These are phyloP conservation scores for Microcyclospora tardicrescens DNA, from an alignment of 2,329 filamentous ascomycete species.

Conservation along the genomic window DNA sequence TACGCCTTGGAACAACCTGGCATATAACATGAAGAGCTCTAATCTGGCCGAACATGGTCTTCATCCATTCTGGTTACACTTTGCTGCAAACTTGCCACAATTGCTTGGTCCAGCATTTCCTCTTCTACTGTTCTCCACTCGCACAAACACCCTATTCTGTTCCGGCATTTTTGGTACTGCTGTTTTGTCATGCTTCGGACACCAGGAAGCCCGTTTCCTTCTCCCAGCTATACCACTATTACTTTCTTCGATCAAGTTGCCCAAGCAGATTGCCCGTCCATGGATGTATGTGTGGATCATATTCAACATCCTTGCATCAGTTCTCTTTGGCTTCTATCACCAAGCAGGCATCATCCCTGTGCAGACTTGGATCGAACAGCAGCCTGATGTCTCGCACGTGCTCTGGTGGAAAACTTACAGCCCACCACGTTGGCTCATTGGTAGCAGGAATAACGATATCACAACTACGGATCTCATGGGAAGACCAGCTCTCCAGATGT, in stretches of 20 bases:
- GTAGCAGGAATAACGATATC: constrained; percentile 61
- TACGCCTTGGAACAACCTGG: constrained; percentile 40
- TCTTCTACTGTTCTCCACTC: constrained; percentile 35
- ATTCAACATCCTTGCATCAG: constrained; percentile 39
- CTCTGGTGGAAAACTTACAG: constrained; percentile 83
- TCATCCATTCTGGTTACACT: constrained; percentile 41
- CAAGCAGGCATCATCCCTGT: constrained; percentile 66
- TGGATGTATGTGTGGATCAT: constrained; percentile 45
- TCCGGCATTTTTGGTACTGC: constrained; percentile 62
- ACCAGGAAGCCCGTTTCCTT: constrained; percentile 70
- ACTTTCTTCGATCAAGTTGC: constrained; percentile 57
- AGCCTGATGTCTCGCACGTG: constrained; percentile 52
- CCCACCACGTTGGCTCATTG: constrained; percentile 66
- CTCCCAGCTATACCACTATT: constrained; percentile 65
- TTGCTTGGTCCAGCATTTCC: constrained; percentile 40
- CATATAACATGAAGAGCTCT: constrained; percentile 35
- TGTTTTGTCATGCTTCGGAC: constrained; percentile 60
- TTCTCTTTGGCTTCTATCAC: constrained; percentile 70
- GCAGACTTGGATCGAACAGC: constrained; percentile 60
- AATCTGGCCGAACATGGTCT: constrained; percentile 42
- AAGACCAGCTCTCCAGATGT: constrained; percentile 46
- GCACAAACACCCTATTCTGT: constrained; percentile 49
- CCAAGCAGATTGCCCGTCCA: constrained; percentile 37
- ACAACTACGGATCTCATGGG: constrained; percentile 63
- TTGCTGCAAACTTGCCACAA: constrained; percentile 39